Evolutionary conservation across 2,329 filamentous ascomycete genomes (phyloP), one percentile per base, ranked within the genome.

Genomic region (Parastagonospora avenae): DNA sequence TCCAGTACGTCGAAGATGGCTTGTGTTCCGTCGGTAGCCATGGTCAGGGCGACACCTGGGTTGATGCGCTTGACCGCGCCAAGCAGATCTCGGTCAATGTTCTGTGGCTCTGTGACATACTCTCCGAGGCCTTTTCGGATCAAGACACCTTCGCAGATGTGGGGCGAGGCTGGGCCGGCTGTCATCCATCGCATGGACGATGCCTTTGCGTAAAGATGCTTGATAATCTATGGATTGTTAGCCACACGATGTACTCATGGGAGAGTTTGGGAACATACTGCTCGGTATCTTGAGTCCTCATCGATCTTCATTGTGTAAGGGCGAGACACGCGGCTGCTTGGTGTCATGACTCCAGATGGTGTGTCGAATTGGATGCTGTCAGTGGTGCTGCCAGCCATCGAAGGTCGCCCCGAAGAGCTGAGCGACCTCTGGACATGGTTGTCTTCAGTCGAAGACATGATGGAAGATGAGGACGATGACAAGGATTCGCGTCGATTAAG

Each of bases 121-220:
- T 85, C 80, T 15, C 86, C 86, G 55, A 82, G 82, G 14, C 80
- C 70, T 66, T 90, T 91, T 57, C 88, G 82, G 41, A 92, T 76
- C 15, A 92, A 74, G 27, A 91, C 88, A 58, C 90, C 90, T 70
- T 92, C 54, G 44, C 51, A 60, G 10, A 50, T 50, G 9, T 57
- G 53, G 1, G 61, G 50, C 29, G 52, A 41, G 1, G 50, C 42
- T 7, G 52, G 45, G 27, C 44, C 57, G 7, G 51, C 27, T 24
- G 60, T 59, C 51, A 64, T 62, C 62, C 60, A 62, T 33, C 57
- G 47, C 60, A 64, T 61, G 2, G 60, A 60, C 35, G 51, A 57
- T 49, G 60, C 57, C 37, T 63, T 68, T 8, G 58, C 60, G 36
- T 67, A 45, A 8, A 71, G 55, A 42, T 66, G 63, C 42, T 65